A percentile compares a stretch with the other conserved stretches of the same genome.
Evolutionary conservation across 2,329 filamentous ascomycete species (phyloP).

Genomic region (Cladosporium sp.): DNA sequence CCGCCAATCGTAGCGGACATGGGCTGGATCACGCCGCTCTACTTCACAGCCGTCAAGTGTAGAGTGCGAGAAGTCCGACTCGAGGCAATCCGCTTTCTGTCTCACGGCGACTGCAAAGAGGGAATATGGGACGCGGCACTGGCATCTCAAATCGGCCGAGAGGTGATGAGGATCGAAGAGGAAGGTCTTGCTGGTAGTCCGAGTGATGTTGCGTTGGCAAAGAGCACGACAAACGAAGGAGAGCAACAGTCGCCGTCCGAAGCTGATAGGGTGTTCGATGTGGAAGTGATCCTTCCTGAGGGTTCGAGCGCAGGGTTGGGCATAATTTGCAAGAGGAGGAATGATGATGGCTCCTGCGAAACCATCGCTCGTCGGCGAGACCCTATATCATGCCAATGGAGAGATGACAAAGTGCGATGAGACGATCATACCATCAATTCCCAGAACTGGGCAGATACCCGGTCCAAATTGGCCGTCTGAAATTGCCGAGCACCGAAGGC

Average conservation of each 20-base stretch:
- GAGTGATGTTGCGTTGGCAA: background rate
- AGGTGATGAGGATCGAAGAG: constrained; percentile 23
- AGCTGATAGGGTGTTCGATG: background rate
- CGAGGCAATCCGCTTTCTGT: constrained; percentile 20
- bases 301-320: background rate
- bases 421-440: no score
- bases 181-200: constrained; percentile 11
- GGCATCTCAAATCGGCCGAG: constrained; percentile 15
- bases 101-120: constrained; percentile 21
- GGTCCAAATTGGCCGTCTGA: no score
- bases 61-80: constrained; percentile 21
- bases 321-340: constrained; percentile 6
- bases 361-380: background rate
- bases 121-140: constrained; percentile 20
- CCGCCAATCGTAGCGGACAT: constrained; percentile 6
- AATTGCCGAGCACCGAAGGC: no score
- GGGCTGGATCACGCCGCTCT: constrained; percentile 18
- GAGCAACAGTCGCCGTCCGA: background rate
- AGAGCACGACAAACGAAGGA: background rate
- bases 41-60: constrained; percentile 23
- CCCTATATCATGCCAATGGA: background rate
- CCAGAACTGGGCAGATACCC: no score
- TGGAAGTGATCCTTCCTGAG: constrained; percentile 3
- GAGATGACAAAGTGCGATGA: background rate
- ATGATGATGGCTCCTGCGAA: background rate